Conservation (phyloP, 768 basidiomycete genomes). For the Tricholoma terreum region DNA sequence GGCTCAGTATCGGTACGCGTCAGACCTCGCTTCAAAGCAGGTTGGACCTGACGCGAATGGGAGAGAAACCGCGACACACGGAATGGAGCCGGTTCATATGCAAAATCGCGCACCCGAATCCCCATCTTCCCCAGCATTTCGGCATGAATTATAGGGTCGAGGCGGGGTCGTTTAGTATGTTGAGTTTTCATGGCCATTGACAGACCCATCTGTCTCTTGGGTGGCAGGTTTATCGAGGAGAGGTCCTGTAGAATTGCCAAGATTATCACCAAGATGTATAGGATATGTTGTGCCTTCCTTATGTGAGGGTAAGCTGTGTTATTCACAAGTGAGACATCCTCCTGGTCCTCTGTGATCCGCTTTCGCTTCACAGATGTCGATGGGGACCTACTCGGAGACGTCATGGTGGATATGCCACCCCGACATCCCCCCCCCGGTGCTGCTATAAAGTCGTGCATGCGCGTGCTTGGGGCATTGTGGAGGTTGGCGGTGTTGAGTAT, state of each 20-base stretch:
- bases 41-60: background rate
- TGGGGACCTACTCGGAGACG: background rate
- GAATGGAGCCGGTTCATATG: background rate
- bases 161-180: background rate
- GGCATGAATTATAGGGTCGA: background rate
- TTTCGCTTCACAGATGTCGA: background rate
- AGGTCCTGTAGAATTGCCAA: background rate
- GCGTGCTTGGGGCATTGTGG: background rate
- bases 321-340: background rate
- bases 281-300: background rate
- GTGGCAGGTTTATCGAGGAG: background rate
- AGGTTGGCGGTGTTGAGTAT: background rate
- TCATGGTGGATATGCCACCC: background rate
- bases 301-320: background rate
- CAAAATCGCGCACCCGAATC: background rate
- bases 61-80: background rate
- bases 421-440: background rate
- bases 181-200: background rate
- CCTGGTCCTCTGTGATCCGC: background rate
- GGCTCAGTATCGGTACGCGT: background rate
- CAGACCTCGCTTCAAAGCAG: background rate
- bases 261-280: background rate
- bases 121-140: background rate
- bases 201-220: background rate
- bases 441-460: background rate